Evolutionary conservation across 441 rosid genomes (phyloP).

Genomic region (Arabidopsis lyrata): DNA sequence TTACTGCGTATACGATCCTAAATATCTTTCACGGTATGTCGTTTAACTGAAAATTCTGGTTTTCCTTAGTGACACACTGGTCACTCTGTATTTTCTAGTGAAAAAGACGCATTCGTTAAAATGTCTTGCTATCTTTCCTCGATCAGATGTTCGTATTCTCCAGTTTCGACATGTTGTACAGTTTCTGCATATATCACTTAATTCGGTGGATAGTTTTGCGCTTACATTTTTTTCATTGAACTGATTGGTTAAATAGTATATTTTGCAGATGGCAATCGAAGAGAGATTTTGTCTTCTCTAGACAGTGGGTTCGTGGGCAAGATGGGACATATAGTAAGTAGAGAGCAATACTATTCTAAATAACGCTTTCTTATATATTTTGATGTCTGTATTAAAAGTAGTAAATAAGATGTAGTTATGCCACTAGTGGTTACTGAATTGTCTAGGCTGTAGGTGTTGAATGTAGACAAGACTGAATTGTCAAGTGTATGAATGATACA

Average conservation of each 20-base stretch:
- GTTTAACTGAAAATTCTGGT: constrained; percentile 4
- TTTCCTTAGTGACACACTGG: constrained; percentile 11
- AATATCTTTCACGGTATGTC: constrained; percentile 81
- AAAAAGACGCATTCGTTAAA: constrained; percentile 8
- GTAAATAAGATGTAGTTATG: constrained; percentile 2
- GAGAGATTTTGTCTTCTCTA: constrained; percentile 95
- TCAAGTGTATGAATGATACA: constrained; percentile 3
- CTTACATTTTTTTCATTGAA: constrained; percentile 19
- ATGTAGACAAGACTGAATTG: neutral
- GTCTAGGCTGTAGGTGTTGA: neutral
- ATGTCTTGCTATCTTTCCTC: constrained; percentile 8
- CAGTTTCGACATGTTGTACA: constrained; percentile 29
- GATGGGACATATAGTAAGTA: constrained; percentile 98
- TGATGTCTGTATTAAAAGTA: constrained; percentile 25
- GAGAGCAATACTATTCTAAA: constrained; percentile 10
- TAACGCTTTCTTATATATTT: constrained; percentile 21
- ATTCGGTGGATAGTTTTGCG: constrained; percentile 16
- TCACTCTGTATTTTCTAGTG: constrained; percentile 15
- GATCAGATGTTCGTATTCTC: constrained; percentile 17
- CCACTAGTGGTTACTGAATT: constrained; percentile 12
- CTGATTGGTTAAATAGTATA: constrained; percentile 41
- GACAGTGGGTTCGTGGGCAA: constrained; percentile 98
- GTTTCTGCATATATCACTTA: constrained; percentile 17
- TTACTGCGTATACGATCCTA: constrained; percentile 87
- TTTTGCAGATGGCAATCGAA: constrained; percentile 88